Conservation (phyloP, 164 flowering plant species). For the Berberis thunbergii region DNA sequence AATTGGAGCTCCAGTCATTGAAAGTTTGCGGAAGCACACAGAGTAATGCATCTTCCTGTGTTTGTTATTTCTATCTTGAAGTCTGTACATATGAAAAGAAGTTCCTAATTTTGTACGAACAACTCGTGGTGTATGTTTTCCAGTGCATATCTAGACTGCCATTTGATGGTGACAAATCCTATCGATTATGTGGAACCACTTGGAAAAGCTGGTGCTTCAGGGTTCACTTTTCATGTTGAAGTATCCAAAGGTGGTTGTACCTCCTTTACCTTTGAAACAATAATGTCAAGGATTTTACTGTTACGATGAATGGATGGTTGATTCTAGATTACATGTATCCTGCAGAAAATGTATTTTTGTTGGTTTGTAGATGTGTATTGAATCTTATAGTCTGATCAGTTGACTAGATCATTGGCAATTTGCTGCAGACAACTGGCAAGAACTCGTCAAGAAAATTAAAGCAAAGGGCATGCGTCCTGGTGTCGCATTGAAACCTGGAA, state of each 20-base stretch:
- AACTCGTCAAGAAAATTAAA: slow-evolving; percentile 65
- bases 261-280: background rate
- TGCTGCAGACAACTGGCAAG: slow-evolving; percentile 79
- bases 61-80: background rate
- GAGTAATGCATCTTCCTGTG: slow-evolving; percentile 31
- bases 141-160: slow-evolving; percentile 95
- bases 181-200: slow-evolving; percentile 89
- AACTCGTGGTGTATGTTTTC: slow-evolving; percentile 1
- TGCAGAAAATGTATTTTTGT: too few species aligned
- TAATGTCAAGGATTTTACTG: too few species aligned
- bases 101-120: background rate
- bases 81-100: background rate
- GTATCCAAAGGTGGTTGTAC: slow-evolving; percentile 57
- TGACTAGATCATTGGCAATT: slow-evolving; percentile 3
- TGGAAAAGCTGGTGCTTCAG: slow-evolving; percentile 96
- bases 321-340: too few species aligned
- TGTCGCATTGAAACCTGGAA: slow-evolving; percentile 85
- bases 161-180: slow-evolving; percentile 98
- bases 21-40: slow-evolving; percentile 91
- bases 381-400: background rate
- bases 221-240: slow-evolving; percentile 97
- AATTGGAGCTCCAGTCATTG: slow-evolving; percentile 92
- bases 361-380: background rate
- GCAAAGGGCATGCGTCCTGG: slow-evolving; percentile 89
- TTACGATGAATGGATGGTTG: too few species aligned